A percentile compares a stretch with the other conserved stretches of the same genome.
phyloP scores from a whole-genome alignment of 208 protist genomes.

The Trypanosoma rangeli region DNA sequence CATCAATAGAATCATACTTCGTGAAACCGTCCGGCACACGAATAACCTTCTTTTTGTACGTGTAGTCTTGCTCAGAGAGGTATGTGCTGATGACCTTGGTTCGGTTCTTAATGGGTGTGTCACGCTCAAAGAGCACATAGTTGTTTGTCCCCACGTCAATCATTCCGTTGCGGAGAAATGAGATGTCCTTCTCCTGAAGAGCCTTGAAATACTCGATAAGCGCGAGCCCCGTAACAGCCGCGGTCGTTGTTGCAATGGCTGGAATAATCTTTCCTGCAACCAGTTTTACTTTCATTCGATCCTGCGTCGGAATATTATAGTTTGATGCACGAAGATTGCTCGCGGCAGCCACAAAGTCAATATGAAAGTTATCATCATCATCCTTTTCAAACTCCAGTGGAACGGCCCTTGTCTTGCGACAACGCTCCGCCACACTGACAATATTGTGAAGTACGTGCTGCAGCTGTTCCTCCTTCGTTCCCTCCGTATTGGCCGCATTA shows the following conservation, averaged over 20 bases:
- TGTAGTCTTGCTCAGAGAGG: slow-evolving; percentile 87
- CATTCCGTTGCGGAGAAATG: slow-evolving; percentile 84
- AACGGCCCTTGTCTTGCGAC: slow-evolving; percentile 39
- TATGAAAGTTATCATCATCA: slow-evolving; percentile 95
- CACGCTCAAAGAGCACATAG: slow-evolving; percentile 89
- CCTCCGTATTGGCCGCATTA: slow-evolving; percentile 24
- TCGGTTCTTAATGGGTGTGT: slow-evolving; percentile 65
- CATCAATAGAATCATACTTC: slow-evolving; percentile 83
- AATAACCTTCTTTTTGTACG: slow-evolving; percentile 82
- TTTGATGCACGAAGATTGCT: slow-evolving; percentile 93
- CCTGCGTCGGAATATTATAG: slow-evolving; percentile 91
- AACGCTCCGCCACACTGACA: slow-evolving; percentile 38
- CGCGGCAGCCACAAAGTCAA: slow-evolving; percentile 94
- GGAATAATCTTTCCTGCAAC: slow-evolving; percentile 99
- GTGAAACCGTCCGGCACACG: slow-evolving; percentile 82
- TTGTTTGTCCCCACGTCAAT: slow-evolving; percentile 88
- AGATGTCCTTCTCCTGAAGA: slow-evolving; percentile 72
- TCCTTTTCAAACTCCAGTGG: slow-evolving; percentile 93
- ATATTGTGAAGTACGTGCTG: slow-evolving; percentile 45
- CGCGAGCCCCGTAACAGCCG: slow-evolving; percentile 97
- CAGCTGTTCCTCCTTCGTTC: slow-evolving; percentile 49
- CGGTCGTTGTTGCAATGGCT: slow-evolving; percentile 99
- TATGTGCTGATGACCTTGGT: slow-evolving; percentile 77
- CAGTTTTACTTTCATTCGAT: slow-evolving; percentile 90
- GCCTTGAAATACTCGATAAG: slow-evolving; percentile 99